Evolutionary conservation across 2,329 filamentous ascomycete genomes (phyloP), one percentile per base, ranked within the genome.

Genomic region (Polytolypa hystricis): DNA sequence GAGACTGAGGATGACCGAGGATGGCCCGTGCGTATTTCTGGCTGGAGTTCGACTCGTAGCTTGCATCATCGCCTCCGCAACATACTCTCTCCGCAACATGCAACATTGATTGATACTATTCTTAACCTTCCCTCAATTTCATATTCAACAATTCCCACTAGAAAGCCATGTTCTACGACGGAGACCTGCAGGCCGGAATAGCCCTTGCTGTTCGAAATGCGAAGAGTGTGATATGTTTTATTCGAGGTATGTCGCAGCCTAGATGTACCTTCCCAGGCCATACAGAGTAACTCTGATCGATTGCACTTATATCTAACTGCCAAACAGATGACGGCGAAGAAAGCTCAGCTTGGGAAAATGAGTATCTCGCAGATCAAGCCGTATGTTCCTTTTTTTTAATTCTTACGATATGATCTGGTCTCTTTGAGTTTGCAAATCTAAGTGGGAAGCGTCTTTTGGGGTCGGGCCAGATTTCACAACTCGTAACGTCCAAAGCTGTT

Each of bases 101-200:
- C n/a, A n/a, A n/a, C n/a, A n/a, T n/a, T n/a, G n/a, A n/a, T n/a
- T n/a, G n/a, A n/a, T n/a, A n/a, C n/a, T n/a, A n/a, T n/a, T n/a
- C n/a, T n/a, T n/a, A n/a, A n/a, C n/a, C n/a, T n/a, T n/a, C n/a
- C n/a, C n/a, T n/a, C n/a, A n/a, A n/a, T n/a, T n/a, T n/a, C n/a
- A n/a, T n/a, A n/a, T n/a, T n/a, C n/a, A n/a, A n/a, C n/a, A n/a
- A n/a, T n/a, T n/a, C n/a, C n/a, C n/a, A n/a, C n/a, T n/a, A n/a
- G n/a, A n/a, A n/a, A n/a, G n/a, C n/a, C n/a, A 87, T 93, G 79
- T 95, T 94, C 61, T 87, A 86, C 56, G 53, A 78, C 42, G 87
- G 86, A 12, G 77, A 76, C 42, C 62, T 95, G 14, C 82, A 93
- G 50, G 79, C 81, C 50, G 87, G 84, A 40, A 93, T 95, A 48